phyloP scores from a whole-genome alignment of 352 stramenopile species.

The Phytophthora pluvialis region DNA sequence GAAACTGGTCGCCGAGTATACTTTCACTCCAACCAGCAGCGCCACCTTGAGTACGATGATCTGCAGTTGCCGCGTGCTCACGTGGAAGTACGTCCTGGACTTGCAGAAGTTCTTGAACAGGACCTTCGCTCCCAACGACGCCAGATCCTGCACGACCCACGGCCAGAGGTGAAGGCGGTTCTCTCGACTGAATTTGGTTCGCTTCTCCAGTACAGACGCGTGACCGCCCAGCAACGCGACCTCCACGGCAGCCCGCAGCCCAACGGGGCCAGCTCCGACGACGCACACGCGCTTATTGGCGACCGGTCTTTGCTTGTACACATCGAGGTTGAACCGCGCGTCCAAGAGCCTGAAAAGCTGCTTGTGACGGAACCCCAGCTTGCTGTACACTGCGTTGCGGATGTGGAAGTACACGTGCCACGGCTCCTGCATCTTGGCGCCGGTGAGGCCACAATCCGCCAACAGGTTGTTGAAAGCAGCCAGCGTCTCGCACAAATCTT shows the following conservation, averaged over 20 bases:
- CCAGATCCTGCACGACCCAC: conserved; percentile 80
- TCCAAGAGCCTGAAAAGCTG: conserved; percentile 73
- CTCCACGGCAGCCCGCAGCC: conserved; percentile 71
- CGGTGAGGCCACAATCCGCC: conserved; percentile 46
- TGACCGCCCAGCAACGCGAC: conserved; percentile 66
- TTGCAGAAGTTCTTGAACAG: conserved; percentile 75
- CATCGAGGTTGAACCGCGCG: neutral
- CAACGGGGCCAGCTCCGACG: conserved; percentile 27
- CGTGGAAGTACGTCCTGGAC: conserved; percentile 66
- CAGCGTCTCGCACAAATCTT: conserved; percentile 59
- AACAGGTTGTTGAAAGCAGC: conserved; percentile 37
- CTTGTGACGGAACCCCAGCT: conserved; percentile 67
- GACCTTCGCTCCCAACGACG: conserved; percentile 69
- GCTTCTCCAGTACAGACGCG: conserved; percentile 79
- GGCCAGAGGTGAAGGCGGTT: conserved; percentile 84
- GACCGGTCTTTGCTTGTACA: too few species aligned
- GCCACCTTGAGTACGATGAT: too few species aligned
- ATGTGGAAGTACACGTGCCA: conserved; percentile 63
- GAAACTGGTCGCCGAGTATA: conserved; percentile 58
- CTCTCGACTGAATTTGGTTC: conserved; percentile 73
- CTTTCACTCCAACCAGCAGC: conserved; percentile 56
- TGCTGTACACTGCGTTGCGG: conserved; percentile 47
- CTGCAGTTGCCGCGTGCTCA: too few species aligned
- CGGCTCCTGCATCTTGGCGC: conserved; percentile 43
- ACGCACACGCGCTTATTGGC: too few species aligned